Evolutionary conservation across 192 early-diverging fungal genomes (phyloP).

Genomic region (Backusella mclennaniae): DNA sequence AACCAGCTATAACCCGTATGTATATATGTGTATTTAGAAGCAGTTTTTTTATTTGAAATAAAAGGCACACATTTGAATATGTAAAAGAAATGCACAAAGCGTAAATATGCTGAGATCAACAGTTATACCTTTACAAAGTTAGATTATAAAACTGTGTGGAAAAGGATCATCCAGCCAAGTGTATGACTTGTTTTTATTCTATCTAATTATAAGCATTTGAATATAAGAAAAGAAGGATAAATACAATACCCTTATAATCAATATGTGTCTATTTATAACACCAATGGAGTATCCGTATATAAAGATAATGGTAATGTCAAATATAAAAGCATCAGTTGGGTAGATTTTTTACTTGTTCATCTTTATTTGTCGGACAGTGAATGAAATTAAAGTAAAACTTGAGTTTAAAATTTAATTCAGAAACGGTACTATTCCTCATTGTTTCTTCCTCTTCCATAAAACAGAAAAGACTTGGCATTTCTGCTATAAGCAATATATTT

Average conservation of each 20-base stretch:
- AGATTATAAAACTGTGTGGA: neutral
- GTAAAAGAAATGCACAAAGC: neutral
- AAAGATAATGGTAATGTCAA: neutral
- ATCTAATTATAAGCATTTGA: neutral
- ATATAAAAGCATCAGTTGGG: neutral
- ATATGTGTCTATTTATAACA: neutral
- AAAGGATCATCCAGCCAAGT: neutral
- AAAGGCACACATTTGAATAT: neutral
- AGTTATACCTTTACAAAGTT: neutral
- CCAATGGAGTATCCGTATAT: neutral
- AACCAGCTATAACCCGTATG: neutral
- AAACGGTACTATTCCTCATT: neutral
- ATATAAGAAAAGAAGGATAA: neutral
- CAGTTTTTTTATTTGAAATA: too few species aligned
- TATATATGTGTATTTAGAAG: neutral
- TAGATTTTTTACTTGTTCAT: too few species aligned
- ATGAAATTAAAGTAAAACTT: neutral
- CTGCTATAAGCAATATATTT: neutral
- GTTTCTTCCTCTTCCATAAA: neutral
- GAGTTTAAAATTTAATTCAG: neutral
- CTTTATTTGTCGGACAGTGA: neutral
- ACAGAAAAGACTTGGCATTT: neutral
- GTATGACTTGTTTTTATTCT: neutral
- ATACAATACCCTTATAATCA: neutral
- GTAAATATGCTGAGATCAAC: neutral